These are phyloP conservation scores for Penicillium sp. DNA, from an alignment of 2,329 filamentous ascomycete genomes.

Conservation along the genomic window DNA sequence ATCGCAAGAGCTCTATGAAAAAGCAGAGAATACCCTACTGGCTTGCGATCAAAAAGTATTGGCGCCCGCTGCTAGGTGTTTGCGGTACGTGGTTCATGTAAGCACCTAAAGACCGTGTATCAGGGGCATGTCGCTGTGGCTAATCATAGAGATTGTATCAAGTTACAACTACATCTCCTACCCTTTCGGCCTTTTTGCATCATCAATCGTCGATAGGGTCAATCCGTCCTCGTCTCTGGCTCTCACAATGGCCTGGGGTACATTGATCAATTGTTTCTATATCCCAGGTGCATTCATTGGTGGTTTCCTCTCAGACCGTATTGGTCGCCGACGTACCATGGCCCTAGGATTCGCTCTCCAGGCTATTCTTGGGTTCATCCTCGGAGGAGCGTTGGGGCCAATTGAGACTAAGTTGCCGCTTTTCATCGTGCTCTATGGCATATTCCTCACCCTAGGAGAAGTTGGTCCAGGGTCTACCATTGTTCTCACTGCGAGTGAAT, in stretches of 20 bases:
- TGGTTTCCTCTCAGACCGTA: conserved; percentile 51
- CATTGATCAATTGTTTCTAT: conserved; percentile 55
- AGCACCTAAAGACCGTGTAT: background rate
- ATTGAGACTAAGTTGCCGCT: conserved; percentile 52
- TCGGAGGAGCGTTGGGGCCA: conserved; percentile 50
- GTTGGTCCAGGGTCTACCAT: conserved; percentile 51
- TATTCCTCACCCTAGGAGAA: conserved; percentile 53
- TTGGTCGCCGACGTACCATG: conserved; percentile 55
- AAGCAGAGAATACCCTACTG: conserved; percentile 51
- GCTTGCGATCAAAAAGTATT: conserved; percentile 54
- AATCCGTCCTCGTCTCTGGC: conserved; percentile 44
- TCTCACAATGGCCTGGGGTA: conserved; percentile 48
- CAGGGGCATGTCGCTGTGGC: background rate
- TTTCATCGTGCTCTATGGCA: conserved; percentile 54
- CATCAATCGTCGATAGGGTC: conserved; percentile 52
- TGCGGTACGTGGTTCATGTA: conserved; percentile 51
- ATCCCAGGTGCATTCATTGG: conserved; percentile 51
- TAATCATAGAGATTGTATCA: conserved; percentile 1
- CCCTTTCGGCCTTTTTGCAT: conserved; percentile 58
- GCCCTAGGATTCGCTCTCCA: conserved; percentile 50
- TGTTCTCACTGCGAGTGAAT: conserved; percentile 45
- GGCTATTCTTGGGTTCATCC: conserved; percentile 50
- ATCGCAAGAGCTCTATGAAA: conserved; percentile 49
- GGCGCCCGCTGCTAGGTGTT: conserved; percentile 50
- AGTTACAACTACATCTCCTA: conserved; percentile 57